Evolutionary conservation across 2,329 filamentous ascomycete genomes (phyloP), one percentile per base, ranked within the genome.

Genomic region (Aspergillus sergii): DNA sequence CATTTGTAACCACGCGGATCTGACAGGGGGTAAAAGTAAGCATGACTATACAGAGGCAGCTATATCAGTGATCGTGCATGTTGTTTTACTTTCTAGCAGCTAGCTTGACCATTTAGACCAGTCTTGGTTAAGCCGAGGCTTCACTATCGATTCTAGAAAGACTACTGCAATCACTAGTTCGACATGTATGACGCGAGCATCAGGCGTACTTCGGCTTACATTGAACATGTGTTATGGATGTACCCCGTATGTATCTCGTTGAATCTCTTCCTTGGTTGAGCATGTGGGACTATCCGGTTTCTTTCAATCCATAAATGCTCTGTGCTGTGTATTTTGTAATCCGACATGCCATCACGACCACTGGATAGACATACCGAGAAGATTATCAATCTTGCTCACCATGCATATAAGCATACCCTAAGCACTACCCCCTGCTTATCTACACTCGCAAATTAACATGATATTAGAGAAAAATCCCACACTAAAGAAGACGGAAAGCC

Each of bases 61-160:
- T 36, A 36, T 30, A 51, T 36, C n/a, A 21, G 30, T 34, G n/a
- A 50, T 50, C 26, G 46, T 50, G 46, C 23, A 50, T 48, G 45
- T 48, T 48, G 21, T 48, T 41, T n/a, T 19, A 41, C 39, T 3
- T n/a, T n/a, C n/a, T 46, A 9, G 43, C 23, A 23, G n/a, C 43
- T 21, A 21, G 26, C 14, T 50, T 50, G 16, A 30, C 23, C 46
- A 28, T 28, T 14, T 48, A 28, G 45, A 23, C 23, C 23, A 7
- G 45, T 30, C 26, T 12, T 50, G 48, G 48, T 34, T 51, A 19
- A 32, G 21, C 48, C 28, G 48, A 51, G 48, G 28, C 19, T 51
- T 26, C 3, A 55, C 51, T 55, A 55, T 36, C 36, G 51, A 26
- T 39, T 55, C 51, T 55, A 28, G 51, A 55, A 55, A 23, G 32